Conservation (phyloP, 495 filamentous ascomycete species). For the Lasiosphaeria hispida region DNA sequence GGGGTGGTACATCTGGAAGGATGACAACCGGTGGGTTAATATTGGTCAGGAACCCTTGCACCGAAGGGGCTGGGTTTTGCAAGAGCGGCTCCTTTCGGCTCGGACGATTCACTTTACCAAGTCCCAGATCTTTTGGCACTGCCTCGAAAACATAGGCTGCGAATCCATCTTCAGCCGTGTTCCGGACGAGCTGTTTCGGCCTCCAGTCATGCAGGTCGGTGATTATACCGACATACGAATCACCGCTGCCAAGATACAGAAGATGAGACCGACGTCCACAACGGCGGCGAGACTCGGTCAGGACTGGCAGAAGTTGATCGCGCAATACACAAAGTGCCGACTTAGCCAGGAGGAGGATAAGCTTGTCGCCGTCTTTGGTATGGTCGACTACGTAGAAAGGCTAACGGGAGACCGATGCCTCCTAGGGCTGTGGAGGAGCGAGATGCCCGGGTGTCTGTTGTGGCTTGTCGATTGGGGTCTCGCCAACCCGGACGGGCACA, state of each 20-base stretch:
- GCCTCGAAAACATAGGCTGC: constrained; percentile 17
- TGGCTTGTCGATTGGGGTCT: not conserved
- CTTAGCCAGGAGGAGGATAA: not conserved
- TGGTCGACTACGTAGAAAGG: not conserved
- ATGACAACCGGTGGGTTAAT: constrained; percentile 27
- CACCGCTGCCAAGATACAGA: not conserved
- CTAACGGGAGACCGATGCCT: not conserved
- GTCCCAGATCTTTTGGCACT: constrained; percentile 34
- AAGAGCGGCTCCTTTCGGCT: constrained; percentile 34
- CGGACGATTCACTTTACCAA: constrained; percentile 37
- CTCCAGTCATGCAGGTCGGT: not conserved
- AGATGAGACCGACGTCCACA: not conserved
- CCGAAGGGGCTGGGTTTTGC: constrained; percentile 36
- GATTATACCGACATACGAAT: not conserved
- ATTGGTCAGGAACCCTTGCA: constrained; percentile 27
- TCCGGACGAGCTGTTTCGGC: not conserved
- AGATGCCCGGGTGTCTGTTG: not conserved
- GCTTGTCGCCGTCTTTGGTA: not conserved
- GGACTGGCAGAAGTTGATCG: not conserved
- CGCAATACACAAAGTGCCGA: not conserved
- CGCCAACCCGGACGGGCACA: not conserved
- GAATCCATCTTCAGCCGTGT: not conserved
- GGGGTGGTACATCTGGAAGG: constrained; percentile 6
- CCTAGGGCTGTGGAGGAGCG: not conserved
- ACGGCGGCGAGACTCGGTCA: not conserved